Percentiles rank a stretch among this genome's conserved stretches.
phyloP scores from a whole-genome alignment of 768 basidiomycete species.

The Daedaleopsis nitida region DNA sequence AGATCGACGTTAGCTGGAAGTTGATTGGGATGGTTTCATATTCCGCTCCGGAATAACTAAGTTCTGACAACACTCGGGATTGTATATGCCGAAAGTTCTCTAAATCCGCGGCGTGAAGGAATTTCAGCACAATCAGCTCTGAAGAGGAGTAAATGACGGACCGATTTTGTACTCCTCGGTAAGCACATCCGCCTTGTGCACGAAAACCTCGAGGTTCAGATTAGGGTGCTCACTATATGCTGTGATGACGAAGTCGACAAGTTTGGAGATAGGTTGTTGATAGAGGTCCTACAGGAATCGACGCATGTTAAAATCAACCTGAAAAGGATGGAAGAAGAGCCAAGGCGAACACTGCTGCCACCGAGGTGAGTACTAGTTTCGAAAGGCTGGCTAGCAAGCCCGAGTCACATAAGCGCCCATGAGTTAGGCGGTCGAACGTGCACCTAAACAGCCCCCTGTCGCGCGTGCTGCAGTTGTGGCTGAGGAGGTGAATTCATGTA shows the following conservation, averaged over 20 bases:
- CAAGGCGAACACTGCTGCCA: too few species aligned
- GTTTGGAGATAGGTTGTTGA: slow-evolving; percentile 78
- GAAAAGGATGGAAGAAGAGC: too few species aligned
- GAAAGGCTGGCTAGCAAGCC: too few species aligned
- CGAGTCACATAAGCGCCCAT: too few species aligned
- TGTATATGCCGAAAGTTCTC: slow-evolving; percentile 93
- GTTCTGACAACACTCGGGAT: slow-evolving; percentile 80
- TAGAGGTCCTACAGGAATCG: slow-evolving; percentile 64
- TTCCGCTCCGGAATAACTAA: slow-evolving; percentile 74
- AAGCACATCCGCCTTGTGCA: slow-evolving; percentile 92
- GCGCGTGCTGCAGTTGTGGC: neutral
- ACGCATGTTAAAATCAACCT: neutral
- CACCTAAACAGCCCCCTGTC: neutral
- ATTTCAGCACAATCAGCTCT: neutral
- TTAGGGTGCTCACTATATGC: slow-evolving; percentile 75
- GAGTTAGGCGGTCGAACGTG: neutral
- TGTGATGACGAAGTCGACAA: slow-evolving; percentile 79
- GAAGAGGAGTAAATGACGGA: slow-evolving; percentile 35
- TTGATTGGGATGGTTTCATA: slow-evolving; percentile 79
- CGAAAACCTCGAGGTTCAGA: slow-evolving; percentile 87
- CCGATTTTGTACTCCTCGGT: slow-evolving; percentile 91
- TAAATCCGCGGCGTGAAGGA: slow-evolving; percentile 31
- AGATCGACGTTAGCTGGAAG: slow-evolving; percentile 91
- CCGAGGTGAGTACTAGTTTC: too few species aligned
- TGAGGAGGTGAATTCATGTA: neutral